Evolutionary conservation across 495 filamentous ascomycete genomes (phyloP).

Genomic region (Penicillium desertorum): DNA sequence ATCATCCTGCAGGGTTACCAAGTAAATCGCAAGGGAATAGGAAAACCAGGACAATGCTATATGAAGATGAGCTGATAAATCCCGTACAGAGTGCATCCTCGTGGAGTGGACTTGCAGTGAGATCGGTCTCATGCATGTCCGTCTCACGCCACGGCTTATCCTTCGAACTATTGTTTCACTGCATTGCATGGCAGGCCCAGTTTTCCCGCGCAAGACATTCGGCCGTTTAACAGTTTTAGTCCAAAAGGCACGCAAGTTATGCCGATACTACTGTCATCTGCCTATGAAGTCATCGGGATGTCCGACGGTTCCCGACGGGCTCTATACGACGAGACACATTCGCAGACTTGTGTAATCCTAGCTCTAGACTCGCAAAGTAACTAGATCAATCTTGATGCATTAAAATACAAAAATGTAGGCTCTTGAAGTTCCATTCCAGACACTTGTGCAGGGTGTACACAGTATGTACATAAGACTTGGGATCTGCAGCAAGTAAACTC

Average conservation of each 20-base stretch:
- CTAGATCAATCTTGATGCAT: background rate
- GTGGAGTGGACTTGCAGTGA: background rate
- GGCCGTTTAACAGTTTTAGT: background rate
- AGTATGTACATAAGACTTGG: background rate
- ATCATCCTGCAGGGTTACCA: background rate
- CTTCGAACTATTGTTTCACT: constrained; percentile 7
- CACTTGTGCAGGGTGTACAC: background rate
- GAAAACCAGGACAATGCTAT: background rate
- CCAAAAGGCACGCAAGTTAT: background rate
- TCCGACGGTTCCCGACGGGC: constrained; percentile 13
- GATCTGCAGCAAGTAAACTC: constrained; percentile 2
- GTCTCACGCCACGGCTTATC: background rate
- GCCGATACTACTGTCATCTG: background rate
- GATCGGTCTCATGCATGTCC: background rate
- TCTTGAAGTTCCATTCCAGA: background rate
- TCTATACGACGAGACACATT: background rate
- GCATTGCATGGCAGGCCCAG: constrained; percentile 3
- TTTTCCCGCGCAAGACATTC: background rate
- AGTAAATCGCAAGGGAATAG: background rate
- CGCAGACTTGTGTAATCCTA: background rate
- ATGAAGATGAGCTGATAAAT: background rate
- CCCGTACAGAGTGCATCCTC: background rate
- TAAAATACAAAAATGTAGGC: background rate
- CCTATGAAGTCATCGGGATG: background rate
- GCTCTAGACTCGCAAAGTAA: background rate